These are phyloP conservation scores for Bjerkandera adusta DNA, from an alignment of 1,284 basidiomycete species.

Conservation along the genomic window DNA sequence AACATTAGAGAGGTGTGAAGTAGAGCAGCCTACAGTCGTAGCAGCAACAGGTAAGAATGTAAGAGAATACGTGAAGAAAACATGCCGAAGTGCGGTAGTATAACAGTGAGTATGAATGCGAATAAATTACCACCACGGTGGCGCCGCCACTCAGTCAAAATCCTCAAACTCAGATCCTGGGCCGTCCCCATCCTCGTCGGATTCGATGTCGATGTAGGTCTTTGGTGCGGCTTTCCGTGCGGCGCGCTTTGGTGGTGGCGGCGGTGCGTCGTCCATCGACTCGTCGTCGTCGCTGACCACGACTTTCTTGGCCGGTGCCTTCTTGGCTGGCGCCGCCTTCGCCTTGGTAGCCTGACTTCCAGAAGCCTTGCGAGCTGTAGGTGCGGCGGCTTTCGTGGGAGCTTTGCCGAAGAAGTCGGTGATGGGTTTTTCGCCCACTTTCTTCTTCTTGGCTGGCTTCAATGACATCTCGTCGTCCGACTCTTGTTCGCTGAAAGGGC, in stretches of 20 bases:
- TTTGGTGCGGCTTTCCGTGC: constrained; percentile 33
- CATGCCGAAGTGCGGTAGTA: too few species aligned
- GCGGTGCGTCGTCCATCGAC: constrained; percentile 12
- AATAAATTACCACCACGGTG: too few species aligned
- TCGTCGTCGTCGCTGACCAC: constrained; percentile 35
- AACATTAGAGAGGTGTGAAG: too few species aligned
- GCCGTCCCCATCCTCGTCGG: constrained; percentile 28
- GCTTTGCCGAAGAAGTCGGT: constrained; percentile 63
- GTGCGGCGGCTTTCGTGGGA: constrained; percentile 30
- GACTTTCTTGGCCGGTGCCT: constrained; percentile 29
- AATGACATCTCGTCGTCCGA: constrained; percentile 36
- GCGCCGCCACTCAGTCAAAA: constrained; percentile 21
- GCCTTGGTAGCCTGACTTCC: constrained; percentile 37
- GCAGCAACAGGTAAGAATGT: too few species aligned
- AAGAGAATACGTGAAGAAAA: too few species aligned
- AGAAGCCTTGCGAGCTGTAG: constrained; percentile 46
- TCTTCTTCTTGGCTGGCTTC: constrained; percentile 39
- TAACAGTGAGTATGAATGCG: constrained; percentile 29
- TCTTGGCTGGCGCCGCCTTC: constrained; percentile 39
- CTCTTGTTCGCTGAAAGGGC: constrained; percentile 7
- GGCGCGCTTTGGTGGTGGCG: constrained; percentile 27
- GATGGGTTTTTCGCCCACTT: constrained; percentile 47
- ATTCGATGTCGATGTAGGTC: constrained; percentile 41
- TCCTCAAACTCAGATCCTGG: constrained; percentile 31
- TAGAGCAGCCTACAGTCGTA: too few species aligned